These are phyloP conservation scores for Suillus fuscotomentosus DNA, from an alignment of 768 basidiomycete species.

Conservation along the genomic window DNA sequence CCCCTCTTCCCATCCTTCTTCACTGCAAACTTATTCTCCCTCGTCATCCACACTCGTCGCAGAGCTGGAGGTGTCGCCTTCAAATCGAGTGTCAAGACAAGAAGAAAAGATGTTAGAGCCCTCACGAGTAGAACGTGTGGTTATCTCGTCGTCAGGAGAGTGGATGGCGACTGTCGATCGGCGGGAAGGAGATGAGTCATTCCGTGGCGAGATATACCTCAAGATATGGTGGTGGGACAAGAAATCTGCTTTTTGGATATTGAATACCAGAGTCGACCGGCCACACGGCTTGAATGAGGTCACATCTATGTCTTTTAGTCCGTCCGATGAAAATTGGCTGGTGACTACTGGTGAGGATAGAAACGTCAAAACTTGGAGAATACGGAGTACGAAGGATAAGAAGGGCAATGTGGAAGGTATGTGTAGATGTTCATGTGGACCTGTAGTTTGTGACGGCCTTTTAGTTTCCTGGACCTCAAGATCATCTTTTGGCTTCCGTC, in stretches of 20 bases:
- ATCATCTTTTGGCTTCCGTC: slow-evolving; percentile 68
- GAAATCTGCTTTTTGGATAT: slow-evolving; percentile 57
- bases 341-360: slow-evolving; percentile 78
- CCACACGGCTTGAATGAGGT: slow-evolving; percentile 75
- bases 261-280: slow-evolving; percentile 87
- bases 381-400: slow-evolving; percentile 46
- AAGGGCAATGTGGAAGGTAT: slow-evolving; percentile 52
- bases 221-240: slow-evolving; percentile 91
- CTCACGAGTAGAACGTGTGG: slow-evolving; percentile 68
- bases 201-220: slow-evolving; percentile 70
- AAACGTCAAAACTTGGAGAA: slow-evolving; percentile 78
- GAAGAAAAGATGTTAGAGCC: slow-evolving; percentile 78
- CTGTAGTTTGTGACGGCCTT: slow-evolving; percentile 2
- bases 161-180: slow-evolving; percentile 94
- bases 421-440: slow-evolving; percentile 14
- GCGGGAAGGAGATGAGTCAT: slow-evolving; percentile 63
- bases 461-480: slow-evolving; percentile 73
- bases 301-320: slow-evolving; percentile 69
- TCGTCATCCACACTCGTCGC: slow-evolving; percentile 65
- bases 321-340: slow-evolving; percentile 45
- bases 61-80: slow-evolving; percentile 91
- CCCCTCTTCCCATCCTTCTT: slow-evolving; percentile 92
- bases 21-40: slow-evolving; percentile 89
- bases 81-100: slow-evolving; percentile 82
- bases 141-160: slow-evolving; percentile 63